Base-by-base conservation (phyloP, 2,329 filamentous ascomycete genomes). In the Neonectria ditissima region DNA sequence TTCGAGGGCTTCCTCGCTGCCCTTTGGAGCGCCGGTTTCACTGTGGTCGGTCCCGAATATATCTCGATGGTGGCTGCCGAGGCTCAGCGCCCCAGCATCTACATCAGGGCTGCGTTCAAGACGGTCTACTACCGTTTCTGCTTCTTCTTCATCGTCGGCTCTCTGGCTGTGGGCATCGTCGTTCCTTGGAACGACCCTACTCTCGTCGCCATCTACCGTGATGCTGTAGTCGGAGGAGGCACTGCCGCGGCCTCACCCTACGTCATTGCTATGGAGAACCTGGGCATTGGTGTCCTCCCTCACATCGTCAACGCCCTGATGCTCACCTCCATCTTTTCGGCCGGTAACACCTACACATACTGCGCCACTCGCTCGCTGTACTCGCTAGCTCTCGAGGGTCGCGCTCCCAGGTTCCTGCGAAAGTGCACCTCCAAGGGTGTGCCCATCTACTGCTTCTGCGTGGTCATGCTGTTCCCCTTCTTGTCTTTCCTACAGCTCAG, bases 91-190 rank as follows among this genome's bases (percentile, higher is more conserved):
- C 90, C 90, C 0, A 84, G 89, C 5, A 80, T 78, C 11, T 86
- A 87, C 51, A 85, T 94, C 77, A 90, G 90, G 32, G 84, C 84
- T 50, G 91, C 91, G 1, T 93, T 87, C 80, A 92, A 92, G 71
- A 89, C 88, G 1, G 89, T 92, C 7, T 92, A 92, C 78, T 91
- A 89, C 75, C 87, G 92, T 47, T 84, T 93, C 53, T 89, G 87
- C 2, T 78, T 88, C 16, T 93, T 93, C 79, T 93, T 92, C 77
- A 84, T 92, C 24, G 83, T 91, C 3, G 90, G 90, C 5, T 87
- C 89, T 2, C 80, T 94, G 1, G 84, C 83, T 28, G 86, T 91
- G 24, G 89, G 89, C 18, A 89, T 92, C 51, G 77, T 91, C 50
- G 83, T 93, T 52, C 83, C 91, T 4, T 89, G 88, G 74, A 86